Conservation (phyloP, 2,329 filamentous ascomycete species). For the Periconia macrospinosa region DNA sequence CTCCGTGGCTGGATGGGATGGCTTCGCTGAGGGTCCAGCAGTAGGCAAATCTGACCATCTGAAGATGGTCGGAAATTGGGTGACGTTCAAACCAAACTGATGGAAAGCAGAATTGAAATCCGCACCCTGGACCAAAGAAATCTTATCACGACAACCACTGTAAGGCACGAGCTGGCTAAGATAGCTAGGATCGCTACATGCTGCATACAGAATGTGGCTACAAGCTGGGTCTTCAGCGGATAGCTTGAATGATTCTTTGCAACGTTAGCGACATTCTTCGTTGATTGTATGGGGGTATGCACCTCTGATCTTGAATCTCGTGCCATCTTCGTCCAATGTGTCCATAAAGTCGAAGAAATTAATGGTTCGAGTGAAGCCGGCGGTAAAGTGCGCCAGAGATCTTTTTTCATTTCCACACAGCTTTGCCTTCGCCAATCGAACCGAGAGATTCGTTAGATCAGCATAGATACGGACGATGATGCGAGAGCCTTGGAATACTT, state of each 20-base stretch:
- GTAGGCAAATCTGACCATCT: slow-evolving; percentile 36
- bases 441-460: slow-evolving; percentile 58
- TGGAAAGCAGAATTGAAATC: slow-evolving; percentile 57
- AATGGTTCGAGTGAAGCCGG: slow-evolving; percentile 60
- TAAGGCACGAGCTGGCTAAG: slow-evolving; percentile 59
- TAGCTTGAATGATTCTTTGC: slow-evolving; percentile 47
- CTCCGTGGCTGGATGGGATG: background rate
- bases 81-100: slow-evolving; percentile 54
- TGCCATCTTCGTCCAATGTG: slow-evolving; percentile 62
- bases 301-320: slow-evolving; percentile 63
- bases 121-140: slow-evolving; percentile 59
- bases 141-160: slow-evolving; percentile 51
- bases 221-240: slow-evolving; percentile 63
- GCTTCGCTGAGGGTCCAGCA: slow-evolving; percentile 5
- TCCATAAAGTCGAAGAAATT: slow-evolving; percentile 65
- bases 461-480: slow-evolving; percentile 61
- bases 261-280: slow-evolving; percentile 2
- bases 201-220: slow-evolving; percentile 66
- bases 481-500: slow-evolving; percentile 45
- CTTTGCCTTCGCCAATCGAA: slow-evolving; percentile 52
- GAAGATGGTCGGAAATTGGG: slow-evolving; percentile 58
- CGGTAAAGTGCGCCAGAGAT: slow-evolving; percentile 58
- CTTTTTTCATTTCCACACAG: slow-evolving; percentile 58
- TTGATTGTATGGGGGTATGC: slow-evolving; percentile 1
- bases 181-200: slow-evolving; percentile 64